Base-by-base conservation (phyloP, 1,139 yeast genomes). In the Geotrichum klebahnii region DNA sequence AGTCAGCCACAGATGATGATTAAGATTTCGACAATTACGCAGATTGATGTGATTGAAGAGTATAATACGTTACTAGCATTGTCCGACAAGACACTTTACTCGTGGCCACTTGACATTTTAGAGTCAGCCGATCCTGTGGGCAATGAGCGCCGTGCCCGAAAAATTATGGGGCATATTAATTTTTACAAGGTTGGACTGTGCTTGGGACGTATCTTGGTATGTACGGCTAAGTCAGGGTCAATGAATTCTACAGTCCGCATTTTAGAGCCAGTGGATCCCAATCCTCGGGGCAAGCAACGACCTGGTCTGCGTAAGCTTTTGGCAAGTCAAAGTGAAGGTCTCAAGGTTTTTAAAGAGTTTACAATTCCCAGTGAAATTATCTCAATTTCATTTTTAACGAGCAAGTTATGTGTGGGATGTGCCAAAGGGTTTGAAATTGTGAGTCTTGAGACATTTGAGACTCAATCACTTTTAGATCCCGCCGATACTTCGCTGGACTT, bases 401-500 rank as follows among this genome's bases (percentile, higher is more conserved):
- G 92, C 5, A 85, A 84, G 61, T 72, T 92, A 55, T 90, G 97
- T 72, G 85, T 92, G 57, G 98, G 98, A 19, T 92, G 98, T 64
- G 84, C 95, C 41, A 88, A 85, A 65, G 98, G 98, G 1, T 92
- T 92, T 71, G 97, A 92, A 68, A 89, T 92, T 61, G 89, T 92
- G 40, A 78, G 77, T 36, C 76, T 90, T 58, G 95, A 88, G 62
- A 82, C 84, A 16, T 79, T 83, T 43, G 81, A 79, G 58, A 82
- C 82, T 62, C 92, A 84, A 64, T 79, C 85, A 8, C 76, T 90
- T 48, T 73, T 90, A 59, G 97, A 90, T 68, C 96, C 95, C 36
- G 97, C 97, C 1, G 98, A 92, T 65, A 94, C 97, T 0, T 88
- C 97, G 29, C 74, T 92, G 52, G 98, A 92, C 64, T 92, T 92